phyloP scores from a whole-genome alignment of 768 basidiomycete species.

The Kwoniella bestiolae region DNA sequence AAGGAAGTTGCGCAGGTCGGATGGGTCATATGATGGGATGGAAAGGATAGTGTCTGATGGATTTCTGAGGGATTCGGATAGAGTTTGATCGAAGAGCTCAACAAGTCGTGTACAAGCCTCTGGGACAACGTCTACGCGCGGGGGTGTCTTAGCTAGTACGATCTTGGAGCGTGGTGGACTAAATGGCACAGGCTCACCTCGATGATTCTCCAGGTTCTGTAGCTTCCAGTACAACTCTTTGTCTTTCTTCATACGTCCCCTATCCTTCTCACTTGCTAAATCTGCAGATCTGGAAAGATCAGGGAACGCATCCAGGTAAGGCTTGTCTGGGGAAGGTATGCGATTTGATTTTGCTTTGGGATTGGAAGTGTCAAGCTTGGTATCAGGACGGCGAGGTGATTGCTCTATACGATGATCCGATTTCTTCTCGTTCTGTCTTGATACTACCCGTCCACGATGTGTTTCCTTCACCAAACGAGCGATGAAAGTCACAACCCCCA shows the following conservation, averaged over 20 bases:
- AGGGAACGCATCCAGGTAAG: slow-evolving; percentile 1
- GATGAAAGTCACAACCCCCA: background rate
- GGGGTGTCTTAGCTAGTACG: background rate
- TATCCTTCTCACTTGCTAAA: background rate
- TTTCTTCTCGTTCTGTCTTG: background rate
- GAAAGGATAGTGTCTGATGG: slow-evolving; percentile 36
- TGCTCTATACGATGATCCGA: background rate
- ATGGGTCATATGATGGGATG: slow-evolving; percentile 28
- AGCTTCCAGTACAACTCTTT: slow-evolving; percentile 45
- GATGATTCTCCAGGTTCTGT: slow-evolving; percentile 50
- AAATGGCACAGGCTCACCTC: slow-evolving; percentile 33
- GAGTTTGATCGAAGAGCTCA: slow-evolving; percentile 39
- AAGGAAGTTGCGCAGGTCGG: slow-evolving; percentile 23
- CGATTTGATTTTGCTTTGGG: background rate
- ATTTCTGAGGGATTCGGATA: slow-evolving; percentile 15
- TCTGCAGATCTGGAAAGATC: slow-evolving; percentile 4
- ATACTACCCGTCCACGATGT: background rate
- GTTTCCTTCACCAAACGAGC: background rate
- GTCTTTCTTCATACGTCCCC: slow-evolving; percentile 12
- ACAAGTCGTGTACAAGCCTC: slow-evolving; percentile 34
- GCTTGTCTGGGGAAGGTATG: background rate
- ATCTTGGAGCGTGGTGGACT: too few relatives aligned
- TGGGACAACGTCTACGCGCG: slow-evolving; percentile 24
- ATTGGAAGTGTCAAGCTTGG: background rate
- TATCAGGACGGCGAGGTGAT: background rate